A percentile compares a stretch with the other conserved stretches of the same genome.
Conservation (phyloP, 2,329 filamentous ascomycete genomes). For the Cordyceps tenuipes region DNA sequence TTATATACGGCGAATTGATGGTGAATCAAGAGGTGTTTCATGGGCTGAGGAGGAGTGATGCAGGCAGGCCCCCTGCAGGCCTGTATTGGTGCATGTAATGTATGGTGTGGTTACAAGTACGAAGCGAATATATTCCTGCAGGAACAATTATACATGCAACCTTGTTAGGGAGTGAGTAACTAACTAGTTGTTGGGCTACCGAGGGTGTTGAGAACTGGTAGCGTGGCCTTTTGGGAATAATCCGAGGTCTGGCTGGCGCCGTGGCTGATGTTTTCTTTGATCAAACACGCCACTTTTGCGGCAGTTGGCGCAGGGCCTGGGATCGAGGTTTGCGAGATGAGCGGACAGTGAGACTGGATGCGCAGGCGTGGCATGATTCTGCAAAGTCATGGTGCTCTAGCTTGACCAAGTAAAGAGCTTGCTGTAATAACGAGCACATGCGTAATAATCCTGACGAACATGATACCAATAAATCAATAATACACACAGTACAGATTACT, state of each 20-base stretch:
- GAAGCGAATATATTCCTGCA: not conserved
- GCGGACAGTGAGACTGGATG: not conserved
- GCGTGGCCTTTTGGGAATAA: not conserved
- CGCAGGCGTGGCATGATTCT: not conserved
- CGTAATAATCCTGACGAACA: not conserved
- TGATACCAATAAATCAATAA: too few species aligned
- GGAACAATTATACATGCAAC: not conserved
- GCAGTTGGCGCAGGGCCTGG: not conserved
- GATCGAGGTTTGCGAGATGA: not conserved
- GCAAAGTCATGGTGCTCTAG: not conserved
- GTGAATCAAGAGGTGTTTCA: not conserved
- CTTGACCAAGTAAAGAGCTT: not conserved
- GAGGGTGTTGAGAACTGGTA: not conserved
- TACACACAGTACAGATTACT: not conserved
- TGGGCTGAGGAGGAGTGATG: not conserved
- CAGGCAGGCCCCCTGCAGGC: not conserved
- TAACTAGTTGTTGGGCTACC: too few species aligned
- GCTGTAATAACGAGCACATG: too few species aligned
- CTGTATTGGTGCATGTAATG: not conserved
- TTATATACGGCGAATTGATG: slow-evolving; percentile 9
- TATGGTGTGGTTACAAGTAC: not conserved
- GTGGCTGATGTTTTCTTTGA: not conserved
- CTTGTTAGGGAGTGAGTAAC: not conserved
- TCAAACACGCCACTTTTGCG: slow-evolving; percentile 2
- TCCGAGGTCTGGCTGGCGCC: not conserved